These are phyloP conservation scores for Coemansia sp. DNA, from an alignment of 192 early-diverging fungal species.

Conservation along the genomic window DNA sequence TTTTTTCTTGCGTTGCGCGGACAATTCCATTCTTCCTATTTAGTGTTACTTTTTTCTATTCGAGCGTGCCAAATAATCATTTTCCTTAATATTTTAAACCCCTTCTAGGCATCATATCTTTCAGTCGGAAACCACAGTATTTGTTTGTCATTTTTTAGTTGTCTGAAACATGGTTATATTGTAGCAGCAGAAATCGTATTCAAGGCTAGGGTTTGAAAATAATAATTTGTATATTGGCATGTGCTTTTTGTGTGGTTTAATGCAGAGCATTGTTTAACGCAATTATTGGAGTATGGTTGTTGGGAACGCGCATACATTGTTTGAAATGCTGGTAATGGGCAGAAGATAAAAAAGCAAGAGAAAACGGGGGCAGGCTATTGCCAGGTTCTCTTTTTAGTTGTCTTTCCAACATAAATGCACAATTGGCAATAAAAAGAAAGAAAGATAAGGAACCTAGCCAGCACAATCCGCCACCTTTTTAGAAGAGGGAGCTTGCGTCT, in stretches of 20 bases:
- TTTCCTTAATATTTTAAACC: not conserved
- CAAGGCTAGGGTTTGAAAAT: conserved; percentile 1
- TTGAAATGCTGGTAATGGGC: not conserved
- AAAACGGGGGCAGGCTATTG: not conserved
- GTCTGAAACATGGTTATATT: not conserved
- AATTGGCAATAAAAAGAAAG: conserved; percentile 5
- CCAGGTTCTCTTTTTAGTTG: not conserved
- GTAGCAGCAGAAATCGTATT: not conserved
- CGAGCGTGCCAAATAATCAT: conserved; percentile 1
- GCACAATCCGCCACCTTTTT: conserved; percentile 12
- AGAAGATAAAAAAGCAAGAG: not conserved
- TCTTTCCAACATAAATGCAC: conserved; percentile 17
- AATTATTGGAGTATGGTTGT: conserved; percentile 1
- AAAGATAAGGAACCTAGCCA: not conserved
- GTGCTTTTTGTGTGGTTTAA: not conserved
- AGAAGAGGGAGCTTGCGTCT: not conserved
- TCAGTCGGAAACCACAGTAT: not conserved
- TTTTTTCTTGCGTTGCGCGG: conserved; percentile 1
- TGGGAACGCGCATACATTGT: not conserved
- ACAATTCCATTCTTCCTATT: conserved; percentile 3
- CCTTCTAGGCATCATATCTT: not conserved
- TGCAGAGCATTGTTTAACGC: not conserved
- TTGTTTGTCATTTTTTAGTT: not conserved
- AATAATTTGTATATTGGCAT: not conserved
- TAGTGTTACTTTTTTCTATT: not conserved